Percentiles rank a stretch among this genome's conserved stretches.
phyloP scores from a whole-genome alignment of 805 yeast genomes.

The Candida germanica region DNA sequence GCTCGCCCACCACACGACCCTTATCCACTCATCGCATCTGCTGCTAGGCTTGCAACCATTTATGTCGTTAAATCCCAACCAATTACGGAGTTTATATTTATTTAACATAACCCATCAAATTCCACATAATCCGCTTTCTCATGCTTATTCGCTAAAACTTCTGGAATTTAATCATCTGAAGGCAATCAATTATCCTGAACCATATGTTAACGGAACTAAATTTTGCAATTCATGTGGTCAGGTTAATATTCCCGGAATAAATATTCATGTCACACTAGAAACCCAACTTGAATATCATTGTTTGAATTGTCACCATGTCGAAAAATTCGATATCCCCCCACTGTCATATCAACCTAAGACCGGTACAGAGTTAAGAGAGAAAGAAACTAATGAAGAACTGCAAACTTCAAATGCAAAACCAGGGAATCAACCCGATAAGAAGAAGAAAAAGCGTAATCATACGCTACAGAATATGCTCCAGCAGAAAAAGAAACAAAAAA shows the following conservation, averaged over 20 bases:
- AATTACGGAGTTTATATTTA: conserved; percentile 23
- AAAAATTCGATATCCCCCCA: background rate
- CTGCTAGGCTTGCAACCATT: background rate
- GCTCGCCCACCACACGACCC: too few relatives aligned
- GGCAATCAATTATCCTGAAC: conserved; percentile 27
- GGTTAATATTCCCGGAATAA: conserved; percentile 30
- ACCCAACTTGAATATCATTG: conserved; percentile 9
- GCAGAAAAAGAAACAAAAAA: conserved; percentile 35
- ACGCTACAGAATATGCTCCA: conserved; percentile 40
- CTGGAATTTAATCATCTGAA: conserved; percentile 20
- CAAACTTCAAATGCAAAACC: conserved; percentile 1
- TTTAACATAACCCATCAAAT: conserved; percentile 28
- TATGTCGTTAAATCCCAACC: conserved; percentile 13
- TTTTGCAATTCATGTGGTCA: conserved; percentile 32
- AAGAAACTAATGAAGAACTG: background rate
- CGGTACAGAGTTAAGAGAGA: background rate
- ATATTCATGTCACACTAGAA: conserved; percentile 3
- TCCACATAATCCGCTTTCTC: conserved; percentile 23
- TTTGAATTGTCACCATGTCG: conserved; percentile 14
- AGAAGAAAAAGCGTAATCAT: conserved; percentile 47
- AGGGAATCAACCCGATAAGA: conserved; percentile 28
- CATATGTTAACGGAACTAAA: conserved; percentile 17
- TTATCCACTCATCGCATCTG: too few relatives aligned
- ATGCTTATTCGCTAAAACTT: conserved; percentile 22
- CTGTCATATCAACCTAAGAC: background rate